Evolutionary conservation across 257 asterid species (phyloP).

Genomic region (Penstemon barbatus): DNA sequence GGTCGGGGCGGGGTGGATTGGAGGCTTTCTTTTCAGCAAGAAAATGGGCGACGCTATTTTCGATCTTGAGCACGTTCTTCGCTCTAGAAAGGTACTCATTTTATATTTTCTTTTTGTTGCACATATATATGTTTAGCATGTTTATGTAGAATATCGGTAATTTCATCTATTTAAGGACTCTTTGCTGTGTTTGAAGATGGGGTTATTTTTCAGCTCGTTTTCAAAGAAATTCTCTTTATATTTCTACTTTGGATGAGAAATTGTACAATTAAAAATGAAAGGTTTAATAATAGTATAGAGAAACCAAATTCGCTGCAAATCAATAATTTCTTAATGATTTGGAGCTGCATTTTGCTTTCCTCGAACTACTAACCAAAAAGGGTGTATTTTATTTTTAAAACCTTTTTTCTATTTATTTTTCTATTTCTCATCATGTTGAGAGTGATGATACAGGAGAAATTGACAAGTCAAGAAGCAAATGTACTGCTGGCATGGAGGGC

Average conservation of each 20-base stretch:
- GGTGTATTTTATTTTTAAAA: not conserved
- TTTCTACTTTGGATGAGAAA: not conserved
- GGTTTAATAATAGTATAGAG: not conserved
- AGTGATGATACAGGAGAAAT: conserved; percentile 40
- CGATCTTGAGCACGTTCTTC: conserved; percentile 42
- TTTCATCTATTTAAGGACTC: conserved; percentile 3
- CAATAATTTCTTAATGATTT: conserved; percentile 1
- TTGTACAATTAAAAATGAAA: conserved; percentile 3
- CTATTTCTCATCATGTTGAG: conserved; percentile 5
- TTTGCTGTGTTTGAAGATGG: conserved; percentile 15
- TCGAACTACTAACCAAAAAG: not conserved
- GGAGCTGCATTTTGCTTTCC: conserved; percentile 13
- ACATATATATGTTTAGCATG: not conserved
- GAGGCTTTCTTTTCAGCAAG: too few species aligned
- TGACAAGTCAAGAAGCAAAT: conserved; percentile 56
- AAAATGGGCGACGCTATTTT: conserved; percentile 41
- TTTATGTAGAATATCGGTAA: not conserved
- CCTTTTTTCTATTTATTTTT: not conserved
- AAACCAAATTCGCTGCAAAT: not conserved
- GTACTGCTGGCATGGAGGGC: conserved; percentile 36
- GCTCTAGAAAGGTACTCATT: conserved; percentile 37
- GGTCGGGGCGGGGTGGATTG: too few species aligned
- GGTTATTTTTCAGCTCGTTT: not conserved
- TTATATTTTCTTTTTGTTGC: not conserved
- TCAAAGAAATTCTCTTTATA: not conserved